These are phyloP conservation scores for Chaetomium tenue DNA, from an alignment of 495 filamentous ascomycete species.

Conservation along the genomic window DNA sequence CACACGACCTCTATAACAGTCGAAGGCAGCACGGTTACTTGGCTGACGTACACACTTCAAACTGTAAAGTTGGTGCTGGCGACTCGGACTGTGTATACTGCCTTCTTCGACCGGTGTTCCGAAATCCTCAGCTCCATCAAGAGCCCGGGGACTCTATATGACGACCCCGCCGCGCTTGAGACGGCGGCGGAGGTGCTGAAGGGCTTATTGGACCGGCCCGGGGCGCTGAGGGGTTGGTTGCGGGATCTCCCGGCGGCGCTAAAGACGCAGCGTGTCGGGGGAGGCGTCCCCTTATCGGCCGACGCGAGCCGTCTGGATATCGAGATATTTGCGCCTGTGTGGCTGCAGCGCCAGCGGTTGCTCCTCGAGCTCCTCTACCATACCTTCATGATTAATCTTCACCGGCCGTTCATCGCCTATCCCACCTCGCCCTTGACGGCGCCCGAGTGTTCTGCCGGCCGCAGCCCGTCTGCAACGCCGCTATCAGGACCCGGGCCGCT, in stretches of 20 bases:
- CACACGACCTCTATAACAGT: constrained; percentile 27
- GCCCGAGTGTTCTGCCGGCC: too few species aligned
- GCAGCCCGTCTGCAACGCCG: too few species aligned
- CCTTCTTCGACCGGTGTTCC: constrained; percentile 37
- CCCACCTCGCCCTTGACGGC: not conserved
- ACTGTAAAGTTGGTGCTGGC: constrained; percentile 42
- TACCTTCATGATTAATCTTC: constrained; percentile 44
- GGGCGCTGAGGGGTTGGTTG: constrained; percentile 39
- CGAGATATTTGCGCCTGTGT: constrained; percentile 40
- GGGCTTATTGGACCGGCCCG: constrained; percentile 18
- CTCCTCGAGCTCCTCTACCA: constrained; percentile 55
- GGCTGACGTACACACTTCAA: constrained; percentile 43
- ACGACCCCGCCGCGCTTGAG: constrained; percentile 29
- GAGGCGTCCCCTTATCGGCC: constrained; percentile 45
- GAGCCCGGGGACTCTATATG: constrained; percentile 27
- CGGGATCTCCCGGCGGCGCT: constrained; percentile 42
- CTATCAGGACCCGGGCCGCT: not conserved
- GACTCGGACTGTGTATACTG: constrained; percentile 38
- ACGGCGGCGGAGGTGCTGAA: constrained; percentile 22
- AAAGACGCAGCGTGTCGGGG: constrained; percentile 38
- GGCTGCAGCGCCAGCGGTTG: constrained; percentile 52
- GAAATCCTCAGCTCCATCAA: constrained; percentile 14
- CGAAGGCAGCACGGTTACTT: constrained; percentile 41
- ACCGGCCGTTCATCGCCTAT: constrained; percentile 51
- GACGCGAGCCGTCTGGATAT: constrained; percentile 40